Evolutionary conservation across 352 stramenopile genomes (phyloP).

Genomic region (Globisporangium solare): DNA sequence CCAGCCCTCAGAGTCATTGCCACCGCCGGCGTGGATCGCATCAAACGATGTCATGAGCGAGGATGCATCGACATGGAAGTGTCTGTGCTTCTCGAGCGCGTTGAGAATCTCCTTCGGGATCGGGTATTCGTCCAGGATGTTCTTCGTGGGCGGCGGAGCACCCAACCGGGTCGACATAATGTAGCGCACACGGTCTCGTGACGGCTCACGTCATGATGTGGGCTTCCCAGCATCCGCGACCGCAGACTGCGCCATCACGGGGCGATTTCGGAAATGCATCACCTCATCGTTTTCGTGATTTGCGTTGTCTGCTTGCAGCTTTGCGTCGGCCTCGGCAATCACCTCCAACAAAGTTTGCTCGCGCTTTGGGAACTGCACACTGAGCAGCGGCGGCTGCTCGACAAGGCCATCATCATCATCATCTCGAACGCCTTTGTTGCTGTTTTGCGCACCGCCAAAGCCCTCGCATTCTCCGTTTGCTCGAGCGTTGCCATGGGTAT

Average conservation of each 20-base stretch:
- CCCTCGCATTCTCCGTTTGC: not conserved
- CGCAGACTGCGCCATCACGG: conserved; percentile 25
- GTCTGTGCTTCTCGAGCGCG: conserved; percentile 51
- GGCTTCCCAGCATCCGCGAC: conserved; percentile 32
- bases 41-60: conserved; percentile 65
- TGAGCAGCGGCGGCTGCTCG: conserved; percentile 7
- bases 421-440: not conserved
- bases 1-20: conserved; percentile 17
- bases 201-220: conserved; percentile 25
- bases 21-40: conserved; percentile 15
- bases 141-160: conserved; percentile 46
- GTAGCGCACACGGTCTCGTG: conserved; percentile 52
- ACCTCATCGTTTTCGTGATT: conserved; percentile 28
- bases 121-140: conserved; percentile 67
- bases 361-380: conserved; percentile 23
- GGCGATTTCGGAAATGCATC: conserved; percentile 50
- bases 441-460: not conserved
- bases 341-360: conserved; percentile 25
- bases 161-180: conserved; percentile 63
- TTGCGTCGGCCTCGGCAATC: conserved; percentile 26
- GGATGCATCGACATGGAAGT: conserved; percentile 57
- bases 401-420: no score
- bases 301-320: not conserved
- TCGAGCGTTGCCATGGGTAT: not conserved
- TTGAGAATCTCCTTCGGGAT: conserved; percentile 68